Base-by-base conservation (phyloP, 108 stramenopile genomes). In the Epipyxis sp. region DNA sequence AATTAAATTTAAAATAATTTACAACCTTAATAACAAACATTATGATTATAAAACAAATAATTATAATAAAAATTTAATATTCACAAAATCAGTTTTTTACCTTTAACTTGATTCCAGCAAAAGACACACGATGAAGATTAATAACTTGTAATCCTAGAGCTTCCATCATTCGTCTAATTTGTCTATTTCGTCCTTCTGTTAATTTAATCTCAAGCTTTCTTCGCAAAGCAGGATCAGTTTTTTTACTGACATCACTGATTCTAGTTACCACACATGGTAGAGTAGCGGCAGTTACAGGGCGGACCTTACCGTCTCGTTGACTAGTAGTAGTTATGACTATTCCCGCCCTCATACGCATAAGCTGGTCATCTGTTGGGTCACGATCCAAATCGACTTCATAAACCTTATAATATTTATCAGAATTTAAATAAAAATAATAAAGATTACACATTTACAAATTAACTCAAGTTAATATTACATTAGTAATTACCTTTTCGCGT, bases 181-280 rank as follows among this genome's bases (percentile, higher is more conserved):
- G 71, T 30, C 71, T 37, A 25, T 74, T 74, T 25, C 71, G 25
- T 74, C 71, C 71, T 25, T 74, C 71, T 39, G 35, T 74, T 42
- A 74, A 39, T 39, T 13, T 46, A 29, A 74, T 74, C 6, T 13
- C 3, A 16, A 74, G 6, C 6, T 3, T 27, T 27, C 32, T 6
- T n/a, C n/a, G 25, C 54, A n/a, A n/a, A n/a, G n/a, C n/a, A n/a
- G n/a, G n/a, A n/a, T n/a, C n/a, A n/a, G n/a, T n/a, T n/a, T n/a
- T n/a, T n/a, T n/a, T n/a, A n/a, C n/a, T n/a, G n/a, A n/a, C n/a
- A 39, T 39, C 43, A 34, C 6, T 42, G 3, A 37, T 6, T 27
- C 34, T 37, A 34, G 50, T 43, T 32, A 74, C 44, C 6, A 27
- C 13, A 74, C 13, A 3, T 35, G 50, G 71, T 46, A 57, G 27